Base-by-base conservation (phyloP, 306 rosid genomes). In the Amphicarpaea edgeworthii region DNA sequence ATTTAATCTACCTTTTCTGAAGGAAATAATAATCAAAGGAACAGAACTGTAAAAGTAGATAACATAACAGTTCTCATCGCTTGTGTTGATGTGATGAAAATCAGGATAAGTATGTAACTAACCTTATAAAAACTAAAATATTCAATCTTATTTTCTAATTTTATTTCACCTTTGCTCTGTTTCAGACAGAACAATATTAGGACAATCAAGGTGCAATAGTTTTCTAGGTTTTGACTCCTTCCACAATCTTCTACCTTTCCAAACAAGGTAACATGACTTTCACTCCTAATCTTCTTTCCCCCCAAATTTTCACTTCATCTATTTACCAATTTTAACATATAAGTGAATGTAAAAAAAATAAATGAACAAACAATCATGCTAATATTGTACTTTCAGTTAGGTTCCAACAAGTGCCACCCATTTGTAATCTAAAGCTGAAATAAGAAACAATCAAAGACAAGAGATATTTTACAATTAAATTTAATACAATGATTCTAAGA, bases 1-100 rank as follows among this genome's bases (percentile, higher is more conserved):
- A 53, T 61, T 71, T 16, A 70, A 30, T 30, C 30, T n/a, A 68
- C 4, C 37, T 70, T 40, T 40, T 12, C n/a, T 62, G 59, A 43
- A 21, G 32, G 58, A 17, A 64, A 47, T 2, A 75, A 37, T 19
- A 16, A 62, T 63, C 16, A 28, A 53, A 68, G 79, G 1, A 71
- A 57, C 11, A 12, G 34, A 71, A 55, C 60, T 14, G 12, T 10
- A 41, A 40, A 54, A 20, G 53, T 12, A 15, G 7, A 24, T 12
- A 51, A 64, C n/a, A n/a, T n/a, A 46, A 50, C 8, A 17, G 30
- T 32, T 73, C 17, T 73, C 70, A 11, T 71, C 17, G 21, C 47
- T 46, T 9, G 19, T 16, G 12, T 21, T 3, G 42, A 55, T 6
- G 41, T 42, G n/a, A 61, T 61, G 51, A 43, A 64, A 73, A 72